Percentiles rank a stretch among this genome's conserved stretches.
These are phyloP conservation scores for Plenodomus lindquistii DNA, from an alignment of 2,329 filamentous ascomycete genomes.

Conservation along the genomic window DNA sequence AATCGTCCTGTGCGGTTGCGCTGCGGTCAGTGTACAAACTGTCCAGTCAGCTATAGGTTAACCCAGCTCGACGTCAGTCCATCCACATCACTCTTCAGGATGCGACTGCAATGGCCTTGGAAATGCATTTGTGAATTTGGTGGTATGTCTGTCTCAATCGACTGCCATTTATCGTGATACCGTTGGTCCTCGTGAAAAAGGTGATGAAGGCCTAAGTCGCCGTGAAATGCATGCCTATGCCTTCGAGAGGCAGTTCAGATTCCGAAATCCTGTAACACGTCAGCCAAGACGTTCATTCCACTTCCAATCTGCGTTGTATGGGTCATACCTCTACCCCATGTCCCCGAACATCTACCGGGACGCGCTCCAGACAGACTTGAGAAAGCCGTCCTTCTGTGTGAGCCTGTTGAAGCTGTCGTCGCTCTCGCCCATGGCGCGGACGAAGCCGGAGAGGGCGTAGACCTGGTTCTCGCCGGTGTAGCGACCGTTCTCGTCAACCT, in stretches of 20 bases:
- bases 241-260: constrained; percentile 30
- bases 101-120: background rate
- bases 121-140: constrained; percentile 27
- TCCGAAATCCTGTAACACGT: constrained; percentile 32
- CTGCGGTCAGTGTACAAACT: background rate
- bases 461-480: constrained; percentile 96
- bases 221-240: constrained; percentile 33
- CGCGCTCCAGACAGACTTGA: constrained; percentile 96
- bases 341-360: constrained; percentile 52
- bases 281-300: constrained; percentile 11
- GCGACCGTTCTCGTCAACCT: constrained; percentile 98
- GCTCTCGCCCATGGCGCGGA: constrained; percentile 95
- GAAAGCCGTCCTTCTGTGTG: constrained; percentile 90
- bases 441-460: constrained; percentile 97
- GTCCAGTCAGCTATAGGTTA: background rate
- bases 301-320: background rate
- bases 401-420: constrained; percentile 96
- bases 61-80: background rate
- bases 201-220: constrained; percentile 32
- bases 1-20: background rate
- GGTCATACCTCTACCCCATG: constrained; percentile 39
- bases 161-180: constrained; percentile 40
- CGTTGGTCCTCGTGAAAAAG: constrained; percentile 32
- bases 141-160: constrained; percentile 34
- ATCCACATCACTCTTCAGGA: constrained; percentile 3